These are phyloP conservation scores for Exophiala aquamarina DNA, from an alignment of 2,329 filamentous ascomycete genomes.

Conservation along the genomic window DNA sequence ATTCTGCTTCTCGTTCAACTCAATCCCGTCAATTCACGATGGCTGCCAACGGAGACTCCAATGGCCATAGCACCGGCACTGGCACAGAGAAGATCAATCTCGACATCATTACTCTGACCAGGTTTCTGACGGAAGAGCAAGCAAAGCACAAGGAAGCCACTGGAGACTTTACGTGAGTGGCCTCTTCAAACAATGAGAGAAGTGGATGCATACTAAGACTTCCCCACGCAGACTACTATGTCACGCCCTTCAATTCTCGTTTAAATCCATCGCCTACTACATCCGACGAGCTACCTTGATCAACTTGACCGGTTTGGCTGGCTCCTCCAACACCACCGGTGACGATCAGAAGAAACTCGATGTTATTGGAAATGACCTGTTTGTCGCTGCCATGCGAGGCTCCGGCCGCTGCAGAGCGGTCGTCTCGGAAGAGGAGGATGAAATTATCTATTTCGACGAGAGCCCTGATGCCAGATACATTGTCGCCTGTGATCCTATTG, in stretches of 20 bases:
- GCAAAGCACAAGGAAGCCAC: conserved; percentile 89
- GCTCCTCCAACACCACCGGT: conserved; percentile 90
- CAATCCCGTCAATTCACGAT: conserved; percentile 10
- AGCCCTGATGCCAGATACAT: conserved; percentile 78
- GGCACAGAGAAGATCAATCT: conserved; percentile 83
- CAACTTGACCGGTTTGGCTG: conserved; percentile 91
- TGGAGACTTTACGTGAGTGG: conserved; percentile 91
- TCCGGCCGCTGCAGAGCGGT: conserved; percentile 87
- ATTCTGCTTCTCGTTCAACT: not conserved
- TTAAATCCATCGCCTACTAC: conserved; percentile 99
- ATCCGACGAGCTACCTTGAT: conserved; percentile 94
- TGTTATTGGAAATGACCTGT: conserved; percentile 97
- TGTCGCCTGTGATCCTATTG: conserved; percentile 95
- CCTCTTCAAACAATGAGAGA: too few species aligned
- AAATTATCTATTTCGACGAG: conserved; percentile 81
- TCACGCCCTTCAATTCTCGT: conserved; percentile 97
- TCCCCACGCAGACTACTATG: conserved; percentile 70
- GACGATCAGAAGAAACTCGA: conserved; percentile 99
- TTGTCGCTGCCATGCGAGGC: conserved; percentile 91
- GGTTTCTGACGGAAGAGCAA: conserved; percentile 96
- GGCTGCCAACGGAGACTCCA: conserved; percentile 28
- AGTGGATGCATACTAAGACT: conserved; percentile 13
- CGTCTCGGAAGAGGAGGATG: conserved; percentile 97
- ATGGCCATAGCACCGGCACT: conserved; percentile 52
- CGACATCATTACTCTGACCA: conserved; percentile 90